Conservation (phyloP, 2,329 filamentous ascomycete species). For the Clonostachys rhizophaga region DNA sequence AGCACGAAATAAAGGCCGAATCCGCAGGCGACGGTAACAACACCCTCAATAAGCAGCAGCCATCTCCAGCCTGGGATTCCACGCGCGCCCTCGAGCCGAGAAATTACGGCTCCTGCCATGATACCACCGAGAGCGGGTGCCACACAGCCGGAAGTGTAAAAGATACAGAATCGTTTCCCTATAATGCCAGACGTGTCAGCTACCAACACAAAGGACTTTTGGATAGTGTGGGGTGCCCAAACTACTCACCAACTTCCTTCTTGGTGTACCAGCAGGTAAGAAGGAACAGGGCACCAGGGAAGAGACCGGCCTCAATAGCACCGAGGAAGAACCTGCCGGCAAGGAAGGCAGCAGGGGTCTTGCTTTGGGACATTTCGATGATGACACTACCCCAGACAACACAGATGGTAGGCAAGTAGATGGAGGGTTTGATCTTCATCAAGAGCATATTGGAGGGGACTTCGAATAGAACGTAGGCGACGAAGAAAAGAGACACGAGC, state of each 20-base stretch:
- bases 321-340: conserved; percentile 40
- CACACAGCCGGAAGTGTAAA: conserved; percentile 50
- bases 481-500: conserved; percentile 48
- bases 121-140: conserved; percentile 63
- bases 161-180: conserved; percentile 49
- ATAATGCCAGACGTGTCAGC: background rate
- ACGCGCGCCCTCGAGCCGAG: conserved; percentile 47
- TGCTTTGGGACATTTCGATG: conserved; percentile 41
- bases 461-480: conserved; percentile 47
- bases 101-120: conserved; percentile 55
- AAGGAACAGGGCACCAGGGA: conserved; percentile 44
- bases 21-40: conserved; percentile 44
- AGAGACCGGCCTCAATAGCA: conserved; percentile 44
- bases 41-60: conserved; percentile 66
- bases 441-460: conserved; percentile 50
- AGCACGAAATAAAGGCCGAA: conserved; percentile 55
- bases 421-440: conserved; percentile 37
- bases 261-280: conserved; percentile 54
- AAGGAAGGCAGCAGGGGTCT: conserved; percentile 40
- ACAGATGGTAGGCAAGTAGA: conserved; percentile 46
- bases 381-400: conserved; percentile 30
- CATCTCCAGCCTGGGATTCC: conserved; percentile 57
- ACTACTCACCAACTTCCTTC: conserved; percentile 30
- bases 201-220: no score
- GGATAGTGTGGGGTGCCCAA: no score